These are phyloP conservation scores for Mycena crocata DNA, from an alignment of 768 basidiomycete species.

Conservation along the genomic window DNA sequence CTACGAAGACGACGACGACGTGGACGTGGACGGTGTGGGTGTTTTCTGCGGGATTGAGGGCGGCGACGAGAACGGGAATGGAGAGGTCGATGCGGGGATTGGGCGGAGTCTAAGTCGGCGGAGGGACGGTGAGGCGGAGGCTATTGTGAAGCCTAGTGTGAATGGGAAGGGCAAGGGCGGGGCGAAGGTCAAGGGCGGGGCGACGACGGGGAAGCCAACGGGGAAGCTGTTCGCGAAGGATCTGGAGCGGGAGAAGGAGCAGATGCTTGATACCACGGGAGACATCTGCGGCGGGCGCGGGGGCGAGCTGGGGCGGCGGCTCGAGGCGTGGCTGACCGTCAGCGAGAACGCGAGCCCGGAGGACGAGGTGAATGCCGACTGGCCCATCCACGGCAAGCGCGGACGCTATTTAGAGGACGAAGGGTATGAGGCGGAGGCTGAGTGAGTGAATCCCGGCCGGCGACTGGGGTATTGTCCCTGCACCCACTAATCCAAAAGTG, in stretches of 20 bases:
- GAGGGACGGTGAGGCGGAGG: slow-evolving; percentile 10
- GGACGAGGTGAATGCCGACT: slow-evolving; percentile 7
- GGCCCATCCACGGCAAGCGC: slow-evolving; percentile 1
- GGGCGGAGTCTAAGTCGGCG: slow-evolving; percentile 29
- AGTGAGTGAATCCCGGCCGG: background rate
- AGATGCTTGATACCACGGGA: slow-evolving; percentile 76
- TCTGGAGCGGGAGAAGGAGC: slow-evolving; percentile 72
- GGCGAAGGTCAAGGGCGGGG: slow-evolving; percentile 34
- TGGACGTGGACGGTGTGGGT: background rate
- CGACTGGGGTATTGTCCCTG: background rate
- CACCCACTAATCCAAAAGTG: slow-evolving; percentile 17
- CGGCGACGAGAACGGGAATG: background rate
- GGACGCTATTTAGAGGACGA: background rate
- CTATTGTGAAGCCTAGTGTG: background rate
- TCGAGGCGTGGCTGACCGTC: slow-evolving; percentile 80
- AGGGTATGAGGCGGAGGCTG: slow-evolving; percentile 8
- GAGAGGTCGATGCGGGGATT: background rate
- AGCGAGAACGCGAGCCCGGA: slow-evolving; percentile 44
- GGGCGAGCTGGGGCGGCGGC: slow-evolving; percentile 77
- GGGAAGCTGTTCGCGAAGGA: slow-evolving; percentile 61
- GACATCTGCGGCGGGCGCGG: slow-evolving; percentile 85
- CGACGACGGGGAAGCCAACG: slow-evolving; percentile 48
- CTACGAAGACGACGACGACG: slow-evolving; percentile 7
- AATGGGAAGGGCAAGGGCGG: slow-evolving; percentile 21
- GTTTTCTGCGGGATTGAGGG: slow-evolving; percentile 1